These are phyloP conservation scores for Salvia sclarea DNA, from an alignment of 305 asterid genomes.

Conservation along the genomic window DNA sequence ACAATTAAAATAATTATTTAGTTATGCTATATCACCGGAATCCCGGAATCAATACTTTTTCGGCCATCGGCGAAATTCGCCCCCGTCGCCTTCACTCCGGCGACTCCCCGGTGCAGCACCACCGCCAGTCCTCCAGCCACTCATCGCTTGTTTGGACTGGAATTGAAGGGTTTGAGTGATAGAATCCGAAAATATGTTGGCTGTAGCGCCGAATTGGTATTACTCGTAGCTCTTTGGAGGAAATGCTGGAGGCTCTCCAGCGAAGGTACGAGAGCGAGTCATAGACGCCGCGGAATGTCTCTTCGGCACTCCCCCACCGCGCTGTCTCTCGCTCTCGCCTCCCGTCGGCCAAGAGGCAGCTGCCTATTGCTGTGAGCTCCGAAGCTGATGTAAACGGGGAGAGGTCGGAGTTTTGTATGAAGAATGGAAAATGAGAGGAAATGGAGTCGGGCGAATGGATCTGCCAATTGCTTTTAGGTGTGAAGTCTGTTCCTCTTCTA, in stretches of 20 bases:
- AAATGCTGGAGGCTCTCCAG: constrained; percentile 85
- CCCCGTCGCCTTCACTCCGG: no score
- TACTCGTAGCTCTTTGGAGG: constrained; percentile 89
- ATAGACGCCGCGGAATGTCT: constrained; percentile 63
- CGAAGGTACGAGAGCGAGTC: constrained; percentile 57
- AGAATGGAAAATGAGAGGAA: constrained; percentile 36
- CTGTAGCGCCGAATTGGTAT: constrained; percentile 59
- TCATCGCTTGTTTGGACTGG: constrained; percentile 32
- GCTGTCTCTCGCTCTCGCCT: constrained; percentile 69
- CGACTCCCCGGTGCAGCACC: no score
- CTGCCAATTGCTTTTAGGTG: constrained; percentile 13
- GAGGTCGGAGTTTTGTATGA: constrained; percentile 22
- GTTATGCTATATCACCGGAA: no score
- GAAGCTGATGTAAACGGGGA: constrained; percentile 34
- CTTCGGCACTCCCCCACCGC: constrained; percentile 86
- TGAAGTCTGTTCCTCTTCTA: constrained; percentile 2
- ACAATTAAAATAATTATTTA: no score
- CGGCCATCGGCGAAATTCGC: no score
- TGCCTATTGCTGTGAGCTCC: constrained; percentile 48
- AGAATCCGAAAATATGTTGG: constrained; percentile 43
- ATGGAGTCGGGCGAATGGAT: constrained; percentile 48
- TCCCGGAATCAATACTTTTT: no score
- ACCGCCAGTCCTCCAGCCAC: no score
- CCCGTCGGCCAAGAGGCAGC: constrained; percentile 61
- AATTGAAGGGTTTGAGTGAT: constrained; percentile 17